phyloP scores from a whole-genome alignment of 345 rosid species.

The Microcos paniculata region DNA sequence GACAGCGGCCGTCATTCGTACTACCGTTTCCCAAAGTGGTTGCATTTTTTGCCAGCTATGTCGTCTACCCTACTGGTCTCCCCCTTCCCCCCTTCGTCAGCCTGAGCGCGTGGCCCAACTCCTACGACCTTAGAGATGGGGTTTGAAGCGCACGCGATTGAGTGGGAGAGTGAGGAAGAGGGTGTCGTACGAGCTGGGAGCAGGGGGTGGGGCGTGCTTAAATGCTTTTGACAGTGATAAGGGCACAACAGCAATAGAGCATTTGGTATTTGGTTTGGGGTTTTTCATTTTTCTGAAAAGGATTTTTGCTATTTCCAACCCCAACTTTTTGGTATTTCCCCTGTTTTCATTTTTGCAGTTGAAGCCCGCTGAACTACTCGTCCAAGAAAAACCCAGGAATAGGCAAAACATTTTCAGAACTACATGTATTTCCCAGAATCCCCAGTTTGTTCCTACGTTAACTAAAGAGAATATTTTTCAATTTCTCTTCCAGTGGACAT shows the following conservation, averaged over 20 bases:
- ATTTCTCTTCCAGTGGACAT: no score
- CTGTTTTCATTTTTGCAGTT: background rate
- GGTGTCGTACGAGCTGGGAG: background rate
- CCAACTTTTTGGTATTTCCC: background rate
- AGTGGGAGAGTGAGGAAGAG: background rate
- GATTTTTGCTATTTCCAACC: background rate
- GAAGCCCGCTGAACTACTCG: background rate
- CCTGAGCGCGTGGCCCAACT: background rate
- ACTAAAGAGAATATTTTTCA: no score
- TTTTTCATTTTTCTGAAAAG: background rate
- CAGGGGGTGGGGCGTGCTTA: background rate
- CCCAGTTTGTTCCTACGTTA: no score
- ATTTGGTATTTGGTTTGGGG: background rate
- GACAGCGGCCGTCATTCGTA: constrained; percentile 56
- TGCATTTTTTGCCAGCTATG: background rate
- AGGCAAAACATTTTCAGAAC: background rate
- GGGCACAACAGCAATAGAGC: background rate
- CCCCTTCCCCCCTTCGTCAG: background rate
- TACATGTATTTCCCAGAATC: no score
- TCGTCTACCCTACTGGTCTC: background rate
- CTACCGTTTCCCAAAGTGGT: constrained; percentile 45
- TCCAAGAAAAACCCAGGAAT: background rate
- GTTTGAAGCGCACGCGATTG: background rate
- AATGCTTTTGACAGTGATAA: background rate
- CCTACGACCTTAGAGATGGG: background rate